Evolutionary conservation across 495 filamentous ascomycete genomes (phyloP).

Genomic region (Podospora fimiseda): DNA sequence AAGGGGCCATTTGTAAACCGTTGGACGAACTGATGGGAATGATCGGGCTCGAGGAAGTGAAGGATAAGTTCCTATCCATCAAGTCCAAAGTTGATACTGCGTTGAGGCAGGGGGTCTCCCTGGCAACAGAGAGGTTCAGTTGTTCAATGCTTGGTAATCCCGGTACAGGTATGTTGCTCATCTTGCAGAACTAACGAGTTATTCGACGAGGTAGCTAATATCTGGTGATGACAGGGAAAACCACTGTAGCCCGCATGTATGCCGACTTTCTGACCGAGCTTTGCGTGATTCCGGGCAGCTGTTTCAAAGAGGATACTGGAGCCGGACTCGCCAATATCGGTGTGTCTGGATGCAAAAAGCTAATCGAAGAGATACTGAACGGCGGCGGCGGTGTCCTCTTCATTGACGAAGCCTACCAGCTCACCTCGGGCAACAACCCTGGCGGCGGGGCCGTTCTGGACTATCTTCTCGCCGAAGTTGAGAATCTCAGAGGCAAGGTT

Average conservation of each 20-base stretch:
- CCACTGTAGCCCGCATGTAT: slow-evolving; percentile 73
- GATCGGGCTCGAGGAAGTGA: slow-evolving; percentile 68
- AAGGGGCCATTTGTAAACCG: slow-evolving; percentile 44
- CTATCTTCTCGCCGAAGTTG: slow-evolving; percentile 67
- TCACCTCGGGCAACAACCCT: slow-evolving; percentile 48
- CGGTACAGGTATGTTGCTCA: slow-evolving; percentile 55
- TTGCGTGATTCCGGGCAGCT: slow-evolving; percentile 47
- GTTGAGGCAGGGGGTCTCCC: slow-evolving; percentile 49
- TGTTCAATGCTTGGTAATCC: slow-evolving; percentile 69
- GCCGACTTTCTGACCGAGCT: slow-evolving; percentile 60
- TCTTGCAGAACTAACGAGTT: not conserved
- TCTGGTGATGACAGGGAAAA: slow-evolving; percentile 60
- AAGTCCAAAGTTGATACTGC: slow-evolving; percentile 61
- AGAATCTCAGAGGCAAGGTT: slow-evolving; percentile 67
- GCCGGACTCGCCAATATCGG: slow-evolving; percentile 60
- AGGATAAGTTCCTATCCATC: slow-evolving; percentile 55
- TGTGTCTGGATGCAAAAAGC: slow-evolving; percentile 48
- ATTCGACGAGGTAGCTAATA: not conserved
- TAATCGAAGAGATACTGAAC: slow-evolving; percentile 51
- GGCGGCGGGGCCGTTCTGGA: slow-evolving; percentile 62
- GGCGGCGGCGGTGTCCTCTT: slow-evolving; percentile 64
- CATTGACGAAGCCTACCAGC: slow-evolving; percentile 74
- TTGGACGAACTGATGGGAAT: slow-evolving; percentile 64
- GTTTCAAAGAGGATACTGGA: slow-evolving; percentile 63
- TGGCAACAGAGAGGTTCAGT: slow-evolving; percentile 56